Percentiles rank a stretch among this genome's conserved stretches.
Evolutionary conservation across 2,329 filamentous ascomycete genomes (phyloP).

Genomic region (Fusarium papillatum): DNA sequence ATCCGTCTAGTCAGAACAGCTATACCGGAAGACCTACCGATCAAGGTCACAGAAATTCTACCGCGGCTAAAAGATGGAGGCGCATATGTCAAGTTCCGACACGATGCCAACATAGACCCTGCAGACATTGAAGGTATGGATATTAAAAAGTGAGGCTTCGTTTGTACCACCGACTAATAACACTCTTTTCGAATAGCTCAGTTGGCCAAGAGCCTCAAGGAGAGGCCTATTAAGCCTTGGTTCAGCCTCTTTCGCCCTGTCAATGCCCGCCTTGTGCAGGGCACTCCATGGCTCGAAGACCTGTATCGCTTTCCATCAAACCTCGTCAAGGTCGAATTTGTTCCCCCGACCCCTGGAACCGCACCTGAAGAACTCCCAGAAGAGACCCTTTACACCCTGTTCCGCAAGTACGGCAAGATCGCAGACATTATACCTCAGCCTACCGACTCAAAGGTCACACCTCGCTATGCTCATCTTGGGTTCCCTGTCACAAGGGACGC

Average conservation of each 20-base stretch:
- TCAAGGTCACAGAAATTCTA: constrained; percentile 85
- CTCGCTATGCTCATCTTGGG: constrained; percentile 84
- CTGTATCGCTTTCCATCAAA: constrained; percentile 84
- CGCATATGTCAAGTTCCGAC: constrained; percentile 89
- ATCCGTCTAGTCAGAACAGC: constrained; percentile 70
- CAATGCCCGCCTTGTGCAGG: constrained; percentile 80
- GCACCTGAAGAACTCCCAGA: constrained; percentile 85
- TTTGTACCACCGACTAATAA: neutral
- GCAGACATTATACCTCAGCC: constrained; percentile 87
- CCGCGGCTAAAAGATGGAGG: constrained; percentile 93
- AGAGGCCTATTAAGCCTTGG: constrained; percentile 86
- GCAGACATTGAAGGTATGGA: constrained; percentile 58
- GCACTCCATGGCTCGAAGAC: constrained; percentile 95
- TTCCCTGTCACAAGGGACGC: constrained; percentile 81
- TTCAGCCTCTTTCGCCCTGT: constrained; percentile 87
- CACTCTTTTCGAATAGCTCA: constrained; percentile 50
- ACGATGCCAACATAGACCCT: constrained; percentile 54
- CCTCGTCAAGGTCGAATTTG: constrained; percentile 86
- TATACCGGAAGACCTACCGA: constrained; percentile 70
- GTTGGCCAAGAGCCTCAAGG: constrained; percentile 73
- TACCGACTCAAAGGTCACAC: constrained; percentile 86
- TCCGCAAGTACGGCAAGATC: constrained; percentile 92
- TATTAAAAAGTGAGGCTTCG: neutral
- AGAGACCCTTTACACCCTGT: constrained; percentile 88
- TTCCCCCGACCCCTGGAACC: constrained; percentile 78